phyloP scores from a whole-genome alignment of 768 basidiomycete species.

The Hygrocybe coccinea region DNA sequence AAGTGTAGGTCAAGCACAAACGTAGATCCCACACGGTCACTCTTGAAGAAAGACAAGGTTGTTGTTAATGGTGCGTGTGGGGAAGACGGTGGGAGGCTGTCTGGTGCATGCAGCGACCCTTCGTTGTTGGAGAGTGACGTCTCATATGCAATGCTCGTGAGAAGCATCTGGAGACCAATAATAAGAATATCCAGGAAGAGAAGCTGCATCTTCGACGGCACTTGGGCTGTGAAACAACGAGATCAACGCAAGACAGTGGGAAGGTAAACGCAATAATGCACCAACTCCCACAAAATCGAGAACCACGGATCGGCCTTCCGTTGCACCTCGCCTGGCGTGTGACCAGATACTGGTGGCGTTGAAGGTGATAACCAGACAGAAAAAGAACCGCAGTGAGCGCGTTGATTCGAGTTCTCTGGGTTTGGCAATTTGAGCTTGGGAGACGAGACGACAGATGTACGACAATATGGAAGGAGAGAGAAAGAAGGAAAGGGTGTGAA shows the following conservation, averaged over 20 bases:
- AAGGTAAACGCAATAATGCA: slow-evolving; percentile 31
- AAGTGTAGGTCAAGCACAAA: slow-evolving; percentile 65
- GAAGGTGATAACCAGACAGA: slow-evolving; percentile 51
- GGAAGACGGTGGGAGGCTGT: slow-evolving; percentile 8
- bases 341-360: slow-evolving; percentile 59
- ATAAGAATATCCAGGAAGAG: slow-evolving; percentile 65
- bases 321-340: slow-evolving; percentile 49
- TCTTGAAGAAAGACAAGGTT: slow-evolving; percentile 18
- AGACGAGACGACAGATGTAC: slow-evolving; percentile 48
- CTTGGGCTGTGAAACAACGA: slow-evolving; percentile 37
- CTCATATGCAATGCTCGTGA: slow-evolving; percentile 68
- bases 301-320: slow-evolving; percentile 57
- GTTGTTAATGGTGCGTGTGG: too few species aligned
- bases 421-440: slow-evolving; percentile 62
- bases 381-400: slow-evolving; percentile 66
- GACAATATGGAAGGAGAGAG: slow-evolving; percentile 62
- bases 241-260: background rate
- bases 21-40: slow-evolving; percentile 28
- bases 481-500: slow-evolving; percentile 74
- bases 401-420: slow-evolving; percentile 63
- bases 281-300: slow-evolving; percentile 79
- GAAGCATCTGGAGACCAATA: slow-evolving; percentile 58
- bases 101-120: slow-evolving; percentile 9
- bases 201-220: slow-evolving; percentile 63
- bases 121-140: slow-evolving; percentile 35